Conservation (phyloP, 805 yeast genomes). For the Candida arabinofermentans region DNA sequence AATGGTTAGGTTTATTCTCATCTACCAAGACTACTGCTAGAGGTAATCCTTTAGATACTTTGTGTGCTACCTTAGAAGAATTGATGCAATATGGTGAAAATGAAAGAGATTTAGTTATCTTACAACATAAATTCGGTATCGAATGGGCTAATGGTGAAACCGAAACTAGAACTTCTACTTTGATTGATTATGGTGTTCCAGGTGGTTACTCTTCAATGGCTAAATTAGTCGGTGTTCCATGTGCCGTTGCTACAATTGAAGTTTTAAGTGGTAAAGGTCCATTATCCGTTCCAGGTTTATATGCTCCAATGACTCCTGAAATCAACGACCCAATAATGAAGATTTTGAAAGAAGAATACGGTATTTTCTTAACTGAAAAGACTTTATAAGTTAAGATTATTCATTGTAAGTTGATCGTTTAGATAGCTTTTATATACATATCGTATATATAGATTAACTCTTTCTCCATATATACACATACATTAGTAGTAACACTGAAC, state of each 20-base stretch:
- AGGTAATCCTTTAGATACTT: constrained; percentile 91
- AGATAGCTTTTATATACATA: neutral
- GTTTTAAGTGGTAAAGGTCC: constrained; percentile 85
- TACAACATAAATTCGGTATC: constrained; percentile 97
- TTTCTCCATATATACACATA: too few relatives aligned
- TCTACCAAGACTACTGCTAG: constrained; percentile 75
- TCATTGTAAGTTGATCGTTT: neutral
- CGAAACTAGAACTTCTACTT: constrained; percentile 92
- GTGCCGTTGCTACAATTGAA: constrained; percentile 90
- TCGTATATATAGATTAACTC: too few relatives aligned
- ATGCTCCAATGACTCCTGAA: constrained; percentile 91
- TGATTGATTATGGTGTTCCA: constrained; percentile 89
- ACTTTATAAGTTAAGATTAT: constrained; percentile 39
- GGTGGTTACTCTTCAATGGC: constrained; percentile 98
- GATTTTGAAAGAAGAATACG: constrained; percentile 84
- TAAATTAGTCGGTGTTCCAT: constrained; percentile 95
- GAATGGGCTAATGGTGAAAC: constrained; percentile 91
- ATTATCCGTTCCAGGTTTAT: constrained; percentile 71
- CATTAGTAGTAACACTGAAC: too few relatives aligned
- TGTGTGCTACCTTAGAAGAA: constrained; percentile 94
- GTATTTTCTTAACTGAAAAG: constrained; percentile 86
- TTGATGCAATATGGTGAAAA: constrained; percentile 94
- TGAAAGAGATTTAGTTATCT: constrained; percentile 91
- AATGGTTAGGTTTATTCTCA: constrained; percentile 92
- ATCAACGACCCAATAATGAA: constrained; percentile 89